Percentiles rank a stretch among this genome's conserved stretches.
Conservation (phyloP, 441 rosid genomes). For the Populus hybrid region DNA sequence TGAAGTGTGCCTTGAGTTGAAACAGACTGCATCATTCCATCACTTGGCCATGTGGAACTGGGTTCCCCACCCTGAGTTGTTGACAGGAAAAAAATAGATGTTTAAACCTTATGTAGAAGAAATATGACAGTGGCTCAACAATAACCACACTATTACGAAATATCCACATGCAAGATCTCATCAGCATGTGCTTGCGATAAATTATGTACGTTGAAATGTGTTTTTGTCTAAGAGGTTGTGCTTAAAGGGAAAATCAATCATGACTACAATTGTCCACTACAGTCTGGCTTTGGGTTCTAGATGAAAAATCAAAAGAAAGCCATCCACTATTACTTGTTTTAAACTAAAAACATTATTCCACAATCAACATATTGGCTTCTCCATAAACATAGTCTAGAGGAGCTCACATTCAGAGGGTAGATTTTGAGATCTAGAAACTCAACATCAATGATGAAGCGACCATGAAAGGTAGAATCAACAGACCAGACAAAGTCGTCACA, state of each 20-base stretch:
- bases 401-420: constrained; percentile 60
- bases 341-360: background rate
- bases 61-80: constrained; percentile 60
- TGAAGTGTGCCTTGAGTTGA: constrained; percentile 59
- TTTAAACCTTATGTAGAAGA: constrained; percentile 1
- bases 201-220: background rate
- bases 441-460: constrained; percentile 78
- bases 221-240: background rate
- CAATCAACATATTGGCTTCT: background rate
- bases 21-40: constrained; percentile 57
- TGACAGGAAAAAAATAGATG: constrained; percentile 7
- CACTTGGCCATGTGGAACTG: constrained; percentile 66
- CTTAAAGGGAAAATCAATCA: background rate
- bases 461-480: constrained; percentile 60
- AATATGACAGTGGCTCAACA: background rate
- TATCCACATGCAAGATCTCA: background rate
- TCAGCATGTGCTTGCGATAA: background rate
- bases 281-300: background rate
- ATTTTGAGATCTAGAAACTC: constrained; percentile 87
- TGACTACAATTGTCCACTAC: background rate
- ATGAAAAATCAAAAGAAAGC: background rate
- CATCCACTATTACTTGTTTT: background rate
- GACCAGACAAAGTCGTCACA: constrained; percentile 81
- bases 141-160: background rate
- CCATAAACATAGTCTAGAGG: constrained; percentile 6